These are phyloP conservation scores for Sonneratia caseolaris DNA, from an alignment of 345 rosid genomes.

Conservation along the genomic window DNA sequence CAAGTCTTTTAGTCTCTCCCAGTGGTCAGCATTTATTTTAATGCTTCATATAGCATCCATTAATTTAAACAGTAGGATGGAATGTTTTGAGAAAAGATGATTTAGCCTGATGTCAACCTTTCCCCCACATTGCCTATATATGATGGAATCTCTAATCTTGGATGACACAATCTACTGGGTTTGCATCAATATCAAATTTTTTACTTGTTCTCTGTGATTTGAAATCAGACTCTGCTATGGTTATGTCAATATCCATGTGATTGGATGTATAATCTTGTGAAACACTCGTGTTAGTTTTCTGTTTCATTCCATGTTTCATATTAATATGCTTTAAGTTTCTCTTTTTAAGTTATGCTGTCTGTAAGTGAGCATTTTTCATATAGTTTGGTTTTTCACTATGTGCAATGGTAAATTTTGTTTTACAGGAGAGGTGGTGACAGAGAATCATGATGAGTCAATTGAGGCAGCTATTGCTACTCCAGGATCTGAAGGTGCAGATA, in stretches of 20 bases:
- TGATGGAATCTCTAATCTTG: not conserved
- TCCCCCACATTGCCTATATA: not conserved
- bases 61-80: not conserved
- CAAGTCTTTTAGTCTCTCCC: not conserved
- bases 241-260: too few relatives aligned
- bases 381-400: not conserved
- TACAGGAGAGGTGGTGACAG: conserved; percentile 21
- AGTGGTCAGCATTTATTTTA: not conserved
- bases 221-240: too few relatives aligned
- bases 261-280: too few relatives aligned
- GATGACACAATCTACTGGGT: not conserved
- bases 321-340: not conserved
- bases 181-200: not conserved
- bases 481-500: conserved; percentile 22
- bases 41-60: not conserved
- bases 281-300: too few relatives aligned
- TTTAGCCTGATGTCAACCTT: not conserved
- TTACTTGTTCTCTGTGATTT: not conserved
- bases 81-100: not conserved
- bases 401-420: not conserved
- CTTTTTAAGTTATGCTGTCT: not conserved
- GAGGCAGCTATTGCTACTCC: conserved; percentile 14
- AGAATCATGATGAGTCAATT: conserved; percentile 15
- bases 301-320: not conserved
- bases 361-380: not conserved